Conservation (phyloP, 805 yeast genomes). For the Saturnispora kantuleensis region DNA sequence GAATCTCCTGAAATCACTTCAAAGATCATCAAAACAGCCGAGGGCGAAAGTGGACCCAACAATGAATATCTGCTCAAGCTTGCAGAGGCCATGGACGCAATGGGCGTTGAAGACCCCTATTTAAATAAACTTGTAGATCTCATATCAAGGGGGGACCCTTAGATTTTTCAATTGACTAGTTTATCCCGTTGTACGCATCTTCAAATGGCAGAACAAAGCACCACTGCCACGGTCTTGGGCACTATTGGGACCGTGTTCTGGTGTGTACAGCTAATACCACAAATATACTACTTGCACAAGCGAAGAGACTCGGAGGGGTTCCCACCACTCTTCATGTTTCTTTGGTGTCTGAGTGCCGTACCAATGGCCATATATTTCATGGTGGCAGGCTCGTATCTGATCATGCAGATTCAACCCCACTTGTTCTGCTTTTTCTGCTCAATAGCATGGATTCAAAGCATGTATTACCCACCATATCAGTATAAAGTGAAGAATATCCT, state of each 20-base stretch:
- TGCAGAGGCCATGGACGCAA: constrained; percentile 35
- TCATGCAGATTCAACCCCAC: constrained; percentile 82
- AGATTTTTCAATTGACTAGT: background rate
- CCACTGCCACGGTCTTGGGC: constrained; percentile 67
- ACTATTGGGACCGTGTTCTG: constrained; percentile 87
- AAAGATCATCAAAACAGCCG: constrained; percentile 38
- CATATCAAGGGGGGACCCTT: background rate
- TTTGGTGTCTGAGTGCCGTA: constrained; percentile 72
- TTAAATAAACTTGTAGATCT: constrained; percentile 24
- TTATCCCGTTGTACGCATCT: background rate
- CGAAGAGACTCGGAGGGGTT: constrained; percentile 79
- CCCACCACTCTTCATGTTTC: constrained; percentile 82
- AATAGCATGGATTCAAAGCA: constrained; percentile 56
- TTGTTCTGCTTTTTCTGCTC: constrained; percentile 63
- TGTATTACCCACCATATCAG: constrained; percentile 60
- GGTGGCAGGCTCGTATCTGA: constrained; percentile 58
- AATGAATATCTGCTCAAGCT: constrained; percentile 56
- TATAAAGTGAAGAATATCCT: constrained; percentile 29
- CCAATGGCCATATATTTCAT: constrained; percentile 84
- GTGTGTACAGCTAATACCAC: constrained; percentile 90
- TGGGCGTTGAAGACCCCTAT: constrained; percentile 36
- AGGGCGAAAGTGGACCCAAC: constrained; percentile 80
- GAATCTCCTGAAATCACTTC: constrained; percentile 56
- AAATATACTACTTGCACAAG: constrained; percentile 49
- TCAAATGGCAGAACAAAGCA: constrained; percentile 14